A percentile compares a stretch with the other conserved stretches of the same genome.
phyloP scores from a whole-genome alignment of 2,329 filamentous ascomycete genomes.

The Claviceps sp. region DNA sequence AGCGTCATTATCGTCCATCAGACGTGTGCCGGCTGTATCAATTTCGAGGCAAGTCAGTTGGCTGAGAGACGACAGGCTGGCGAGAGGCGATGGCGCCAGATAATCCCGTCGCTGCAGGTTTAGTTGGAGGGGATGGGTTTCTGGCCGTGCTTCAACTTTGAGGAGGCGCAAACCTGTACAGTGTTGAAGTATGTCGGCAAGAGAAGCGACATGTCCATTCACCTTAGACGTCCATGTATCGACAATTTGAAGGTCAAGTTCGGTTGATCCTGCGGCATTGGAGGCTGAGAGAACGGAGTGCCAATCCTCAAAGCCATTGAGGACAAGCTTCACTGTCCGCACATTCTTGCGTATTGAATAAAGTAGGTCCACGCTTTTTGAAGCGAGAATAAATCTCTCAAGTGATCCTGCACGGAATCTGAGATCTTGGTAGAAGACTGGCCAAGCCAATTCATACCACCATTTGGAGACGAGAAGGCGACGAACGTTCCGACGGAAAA shows the following conservation, averaged over 20 bases:
- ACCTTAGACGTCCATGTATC: slow-evolving; percentile 3
- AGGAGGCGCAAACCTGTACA: slow-evolving; percentile 4
- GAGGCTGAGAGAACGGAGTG: not conserved
- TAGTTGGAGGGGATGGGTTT: slow-evolving; percentile 2
- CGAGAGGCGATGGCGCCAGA: slow-evolving; percentile 2
- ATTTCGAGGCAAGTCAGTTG: slow-evolving; percentile 6
- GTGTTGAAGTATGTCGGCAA: slow-evolving; percentile 4
- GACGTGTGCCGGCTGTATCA: slow-evolving; percentile 4
- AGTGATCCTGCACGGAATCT: slow-evolving; percentile 3
- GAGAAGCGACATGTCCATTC: slow-evolving; percentile 1
- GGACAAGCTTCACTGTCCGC: not conserved
- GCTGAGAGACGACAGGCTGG: slow-evolving; percentile 3
- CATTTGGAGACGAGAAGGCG: slow-evolving; percentile 5
- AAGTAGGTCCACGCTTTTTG: slow-evolving; percentile 1
- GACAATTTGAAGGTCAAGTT: not conserved
- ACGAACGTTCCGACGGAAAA: slow-evolving; percentile 5
- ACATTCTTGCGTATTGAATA: slow-evolving; percentile 2
- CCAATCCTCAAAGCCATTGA: slow-evolving; percentile 6
- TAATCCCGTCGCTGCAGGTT: slow-evolving; percentile 3
- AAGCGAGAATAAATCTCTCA: not conserved
- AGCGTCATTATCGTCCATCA: not conserved
- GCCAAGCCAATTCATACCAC: slow-evolving; percentile 5
- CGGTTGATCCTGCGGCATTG: not conserved
- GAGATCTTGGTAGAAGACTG: slow-evolving; percentile 5
- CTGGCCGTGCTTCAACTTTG: slow-evolving; percentile 4